Evolutionary conservation across 169 alveolate genomes (phyloP), one percentile per base, ranked within the genome.

Genomic region (Toxoplasma gondii): DNA sequence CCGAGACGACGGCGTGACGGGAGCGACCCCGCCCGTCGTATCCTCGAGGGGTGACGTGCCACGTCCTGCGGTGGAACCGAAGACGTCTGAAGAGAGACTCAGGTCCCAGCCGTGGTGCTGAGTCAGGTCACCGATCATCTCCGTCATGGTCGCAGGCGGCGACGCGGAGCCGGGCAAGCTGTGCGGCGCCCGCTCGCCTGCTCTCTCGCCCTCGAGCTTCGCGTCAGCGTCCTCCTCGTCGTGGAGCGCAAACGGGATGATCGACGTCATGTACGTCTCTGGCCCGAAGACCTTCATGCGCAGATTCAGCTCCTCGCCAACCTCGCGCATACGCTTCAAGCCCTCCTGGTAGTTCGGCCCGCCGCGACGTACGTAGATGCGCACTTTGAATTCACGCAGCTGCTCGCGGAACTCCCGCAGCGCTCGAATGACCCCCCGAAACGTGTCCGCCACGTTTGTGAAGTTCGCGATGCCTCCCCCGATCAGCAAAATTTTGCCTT

Each of bases 401-500:
- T 49, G 87, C 31, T 82, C 90, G 16, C 87, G 74, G 64, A 34
- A 91, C 31, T 70, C 69, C 58, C 83, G 45, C 17, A 91, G 67
- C 53, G 94, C 94, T 17, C 91, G 78, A 19, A 91, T 91, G 82
- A 91, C 80, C 7, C 94, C 94, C 34, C 58, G 31, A 83, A 95
- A 95, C 70, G 96, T 95, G 58, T 94, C 96, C 7, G 96, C 94
- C 44, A 95, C 96, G n/a, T 92, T 93, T 36, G 96, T 95, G 94
- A 95, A 95, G 93, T 95, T 95, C 92, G 96, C 96, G 41, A 95
- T 95, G 91, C 96, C 96, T 4, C 96, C 96, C n/a, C 96, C 96
- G 22, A 95, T 88, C 69, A 95, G 92, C 92, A 95, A 67, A 70
- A 95, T 80, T 87, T 95, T 95, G 70, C 96, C 96, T 0, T 93